Base-by-base conservation (phyloP, 306 rosid genomes). In the Trifolium pratense region DNA sequence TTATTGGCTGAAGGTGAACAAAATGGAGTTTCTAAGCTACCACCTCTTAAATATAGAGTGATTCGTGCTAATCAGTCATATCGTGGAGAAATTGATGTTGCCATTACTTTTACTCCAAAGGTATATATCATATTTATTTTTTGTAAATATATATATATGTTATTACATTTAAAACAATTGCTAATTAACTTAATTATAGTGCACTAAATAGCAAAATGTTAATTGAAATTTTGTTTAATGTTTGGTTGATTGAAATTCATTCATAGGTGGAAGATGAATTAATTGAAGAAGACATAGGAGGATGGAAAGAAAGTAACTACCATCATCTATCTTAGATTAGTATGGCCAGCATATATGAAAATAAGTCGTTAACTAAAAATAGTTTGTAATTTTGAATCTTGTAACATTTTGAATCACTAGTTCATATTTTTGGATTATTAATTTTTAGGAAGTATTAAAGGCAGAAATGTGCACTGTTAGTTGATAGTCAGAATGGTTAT, bases 1-100 rank as follows among this genome's bases (percentile, higher is more conserved):
- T 69, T 92, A 62, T 59, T 88, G 76, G 81, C 80, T 5, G 43
- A 55, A 52, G 98, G 95, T 37, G 81, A 73, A 7, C 89, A 88
- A 80, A 87, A 86, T 0, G 95, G 91, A 21, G 79, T 36, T 66
- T 79, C 92, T 4, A 85, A 87, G 65, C 32, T 87, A 6, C 87
- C 71, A 9, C 67, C 86, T 16, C 78, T 69, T 12, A 90, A 87
- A 61, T 90, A 87, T 64, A 84, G 88, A 2, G 84, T 90, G 9
- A 85, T 87, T 68, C 71, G 82, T 2, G 55, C 63, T 2, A 42
- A 90, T 42, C 45, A 79, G 7, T 78, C 78, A 65, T 92, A 86
- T 72, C 76, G 78, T 0, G 98, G 95, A 37, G 95, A 92, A 73
- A 78, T 90, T 69, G 83, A 72, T 66, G 92, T 90, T 45, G 90